phyloP scores from a whole-genome alignment of 768 basidiomycete species.

The Lanmaoa rubissima region DNA sequence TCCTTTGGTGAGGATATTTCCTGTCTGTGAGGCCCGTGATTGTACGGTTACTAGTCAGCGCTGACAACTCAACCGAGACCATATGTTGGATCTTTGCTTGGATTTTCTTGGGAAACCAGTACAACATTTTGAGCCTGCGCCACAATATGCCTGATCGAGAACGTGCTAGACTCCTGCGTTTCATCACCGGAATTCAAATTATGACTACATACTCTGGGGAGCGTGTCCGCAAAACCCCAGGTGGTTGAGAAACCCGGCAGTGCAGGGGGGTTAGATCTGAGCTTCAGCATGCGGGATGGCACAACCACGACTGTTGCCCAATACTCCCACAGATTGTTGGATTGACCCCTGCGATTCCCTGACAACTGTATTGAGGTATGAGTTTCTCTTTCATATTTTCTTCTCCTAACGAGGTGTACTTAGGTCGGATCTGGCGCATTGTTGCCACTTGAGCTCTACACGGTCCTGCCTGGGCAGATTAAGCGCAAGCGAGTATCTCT shows the following conservation, averaged over 20 bases:
- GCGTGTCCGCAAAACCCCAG: conserved; percentile 44
- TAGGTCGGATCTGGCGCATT: conserved; percentile 61
- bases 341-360: conserved; percentile 55
- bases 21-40: conserved; percentile 72
- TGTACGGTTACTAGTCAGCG: conserved; percentile 63
- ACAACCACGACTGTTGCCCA: conserved; percentile 54
- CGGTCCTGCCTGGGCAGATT: conserved; percentile 62
- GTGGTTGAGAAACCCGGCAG: conserved; percentile 59
- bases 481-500: conserved; percentile 70
- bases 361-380: conserved; percentile 69
- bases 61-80: conserved; percentile 74
- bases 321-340: conserved; percentile 56
- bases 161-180: conserved; percentile 51
- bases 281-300: conserved; percentile 59
- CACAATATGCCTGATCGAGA: conserved; percentile 49
- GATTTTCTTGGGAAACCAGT: conserved; percentile 45
- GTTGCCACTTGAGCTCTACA: conserved; percentile 67
- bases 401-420: conserved; percentile 33
- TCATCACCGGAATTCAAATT: conserved; percentile 53
- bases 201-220: conserved; percentile 40
- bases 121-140: conserved; percentile 39
- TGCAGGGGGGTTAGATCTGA: conserved; percentile 50
- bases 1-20: conserved; percentile 79
- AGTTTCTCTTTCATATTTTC: conserved; percentile 4
- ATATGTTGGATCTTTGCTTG: conserved; percentile 65